These are phyloP conservation scores for Inosperma sp. DNA, from an alignment of 768 basidiomycete species.

Conservation along the genomic window DNA sequence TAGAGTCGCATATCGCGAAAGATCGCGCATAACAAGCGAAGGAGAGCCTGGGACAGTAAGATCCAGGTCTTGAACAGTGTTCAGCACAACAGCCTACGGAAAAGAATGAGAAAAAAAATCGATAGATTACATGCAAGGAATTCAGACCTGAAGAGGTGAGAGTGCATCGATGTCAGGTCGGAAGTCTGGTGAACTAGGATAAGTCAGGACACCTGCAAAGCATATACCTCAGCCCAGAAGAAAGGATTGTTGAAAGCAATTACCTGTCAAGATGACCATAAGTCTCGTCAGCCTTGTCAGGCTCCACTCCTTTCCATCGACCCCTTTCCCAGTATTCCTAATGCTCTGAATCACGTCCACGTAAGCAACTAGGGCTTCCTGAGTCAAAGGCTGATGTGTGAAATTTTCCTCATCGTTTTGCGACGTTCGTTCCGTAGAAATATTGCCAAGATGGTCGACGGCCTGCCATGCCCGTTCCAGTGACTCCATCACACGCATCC, in stretches of 20 bases:
- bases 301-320: constrained; percentile 59
- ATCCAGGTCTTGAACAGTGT: constrained; percentile 64
- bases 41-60: constrained; percentile 56
- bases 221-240: constrained; percentile 1
- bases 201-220: constrained; percentile 64
- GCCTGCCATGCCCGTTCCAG: constrained; percentile 67
- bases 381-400: constrained; percentile 55
- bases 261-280: constrained; percentile 76
- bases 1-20: constrained; percentile 83
- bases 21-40: constrained; percentile 74
- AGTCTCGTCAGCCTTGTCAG: constrained; percentile 60
- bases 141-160: constrained; percentile 68
- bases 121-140: background rate
- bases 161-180: constrained; percentile 82
- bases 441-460: constrained; percentile 61
- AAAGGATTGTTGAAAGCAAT: background rate
- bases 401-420: constrained; percentile 19
- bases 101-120: background rate
- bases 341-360: constrained; percentile 66
- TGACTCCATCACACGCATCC: constrained; percentile 39
- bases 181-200: constrained; percentile 79
- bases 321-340: constrained; percentile 43
- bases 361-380: constrained; percentile 81
- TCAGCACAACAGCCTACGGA: constrained; percentile 64
- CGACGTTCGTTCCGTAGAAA: constrained; percentile 24